Evolutionary conservation across 352 stramenopile genomes (phyloP).

Genomic region (Saprolegnia parasitica): DNA sequence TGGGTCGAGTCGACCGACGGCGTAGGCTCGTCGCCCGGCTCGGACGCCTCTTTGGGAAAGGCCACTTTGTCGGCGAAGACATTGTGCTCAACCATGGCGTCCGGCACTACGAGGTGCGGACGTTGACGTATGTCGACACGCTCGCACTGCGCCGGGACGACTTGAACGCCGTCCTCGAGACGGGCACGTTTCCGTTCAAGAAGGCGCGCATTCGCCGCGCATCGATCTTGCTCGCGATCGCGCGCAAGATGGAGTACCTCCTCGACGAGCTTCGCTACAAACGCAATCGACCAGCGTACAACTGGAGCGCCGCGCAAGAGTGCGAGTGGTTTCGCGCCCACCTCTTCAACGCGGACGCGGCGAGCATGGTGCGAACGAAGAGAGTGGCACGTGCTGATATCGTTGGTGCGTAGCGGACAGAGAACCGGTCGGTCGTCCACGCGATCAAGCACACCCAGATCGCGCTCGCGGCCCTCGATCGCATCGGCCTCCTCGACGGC

Average conservation of each 20-base stretch:
- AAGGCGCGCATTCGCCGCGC: slow-evolving; percentile 18
- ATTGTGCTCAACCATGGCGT: slow-evolving; percentile 15
- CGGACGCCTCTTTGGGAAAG: slow-evolving; percentile 25
- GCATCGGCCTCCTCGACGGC: neutral
- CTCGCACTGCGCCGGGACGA: slow-evolving; percentile 14
- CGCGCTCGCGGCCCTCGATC: neutral
- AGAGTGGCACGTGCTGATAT: neutral
- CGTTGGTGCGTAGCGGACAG: neutral
- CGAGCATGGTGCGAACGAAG: neutral
- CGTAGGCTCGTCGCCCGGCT: slow-evolving; percentile 20
- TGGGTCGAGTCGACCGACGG: too few relatives aligned
- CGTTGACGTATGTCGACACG: slow-evolving; percentile 25
- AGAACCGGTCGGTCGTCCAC: slow-evolving; percentile 1
- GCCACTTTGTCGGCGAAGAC: slow-evolving; percentile 29
- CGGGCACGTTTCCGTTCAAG: slow-evolving; percentile 24
- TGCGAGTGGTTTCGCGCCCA: slow-evolving; percentile 22
- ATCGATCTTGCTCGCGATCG: slow-evolving; percentile 18
- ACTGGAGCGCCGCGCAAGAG: slow-evolving; percentile 6
- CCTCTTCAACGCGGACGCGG: slow-evolving; percentile 18
- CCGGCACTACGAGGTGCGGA: slow-evolving; percentile 27
- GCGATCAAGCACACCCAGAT: neutral
- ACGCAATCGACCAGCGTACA: neutral
- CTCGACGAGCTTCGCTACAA: slow-evolving; percentile 23
- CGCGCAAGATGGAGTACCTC: slow-evolving; percentile 27
- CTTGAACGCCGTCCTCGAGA: slow-evolving; percentile 7